Evolutionary conservation across 73 alveolate species (phyloP), one percentile per base, ranked within the genome.

Genomic region (Blepharisma stoltei): DNA sequence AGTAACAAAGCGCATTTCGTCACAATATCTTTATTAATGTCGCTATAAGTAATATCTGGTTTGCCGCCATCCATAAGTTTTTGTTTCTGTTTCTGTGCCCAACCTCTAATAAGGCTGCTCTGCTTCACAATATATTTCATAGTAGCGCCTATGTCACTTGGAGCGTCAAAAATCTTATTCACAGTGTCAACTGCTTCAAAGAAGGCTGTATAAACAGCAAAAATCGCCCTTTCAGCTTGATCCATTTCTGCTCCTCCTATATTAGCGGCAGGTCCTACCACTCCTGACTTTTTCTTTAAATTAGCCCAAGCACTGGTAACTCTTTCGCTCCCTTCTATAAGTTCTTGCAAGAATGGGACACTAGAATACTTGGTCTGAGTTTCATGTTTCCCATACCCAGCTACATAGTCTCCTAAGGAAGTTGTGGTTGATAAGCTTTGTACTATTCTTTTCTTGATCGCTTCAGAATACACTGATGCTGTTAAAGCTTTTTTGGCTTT

Each of bases 21-120:
- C n/a, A 60, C 73, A 60, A 60, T 38, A 60, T 60, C 73, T 9
- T 60, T 38, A 14, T 14, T 25, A 38, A 60, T 60, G 2, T 9
- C 46, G 46, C 23, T 60, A 60, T 60, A 60, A 20, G 73, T 60
- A 38, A 60, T 60, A 5, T 60, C 73, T 14, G 37, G n/a, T 2
- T 60, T 60, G 18, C 73, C 73, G 2, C 48, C 73, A 60, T 60
- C 73, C 73, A 60, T 60, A 14, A 18, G 73, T 60, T 60, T 14
- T 60, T 60, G 73, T 60, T 60, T 60, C 14, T 60, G 73, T 60
- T 60, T 60, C 4, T 60, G 73, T 14, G 73, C 73, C 73, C 73
- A 60, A 5, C 37, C 46, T 60, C 73, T 14, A 20, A 60, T 60
- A 20, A 14, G 37, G 5, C 73, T 14, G 5, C 73, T 60, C 5